Evolutionary conservation across 106 monocot species (phyloP).

Genomic region (Dioscorea dumetorum): DNA sequence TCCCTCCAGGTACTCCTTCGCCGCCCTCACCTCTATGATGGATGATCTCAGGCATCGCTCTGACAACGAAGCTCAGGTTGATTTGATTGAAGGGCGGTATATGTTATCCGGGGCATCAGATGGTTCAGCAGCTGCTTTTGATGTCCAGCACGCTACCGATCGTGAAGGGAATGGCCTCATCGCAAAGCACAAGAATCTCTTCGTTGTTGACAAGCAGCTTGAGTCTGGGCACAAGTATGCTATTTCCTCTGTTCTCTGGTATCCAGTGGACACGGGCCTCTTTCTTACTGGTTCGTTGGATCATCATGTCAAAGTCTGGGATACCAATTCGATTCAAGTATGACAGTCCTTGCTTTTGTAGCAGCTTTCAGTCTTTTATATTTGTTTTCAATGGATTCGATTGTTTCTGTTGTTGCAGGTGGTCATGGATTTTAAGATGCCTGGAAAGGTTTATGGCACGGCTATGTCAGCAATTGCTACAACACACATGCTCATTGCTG

Average conservation of each 20-base stretch:
- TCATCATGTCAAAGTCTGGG: slow-evolving; percentile 92
- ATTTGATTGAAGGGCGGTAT: slow-evolving; percentile 81
- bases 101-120: slow-evolving; percentile 87
- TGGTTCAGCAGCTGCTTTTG: slow-evolving; percentile 75
- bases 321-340: slow-evolving; percentile 85
- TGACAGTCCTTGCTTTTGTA: not conserved
- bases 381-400: not conserved
- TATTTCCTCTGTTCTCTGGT: slow-evolving; percentile 74
- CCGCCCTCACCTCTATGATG: not conserved
- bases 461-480: slow-evolving; percentile 83
- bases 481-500: slow-evolving; percentile 87
- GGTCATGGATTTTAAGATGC: slow-evolving; percentile 94
- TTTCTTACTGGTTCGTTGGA: slow-evolving; percentile 90
- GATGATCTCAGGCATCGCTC: not conserved
- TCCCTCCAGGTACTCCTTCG: slow-evolving; percentile 68
- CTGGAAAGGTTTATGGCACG: slow-evolving; percentile 78
- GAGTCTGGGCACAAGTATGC: slow-evolving; percentile 69
- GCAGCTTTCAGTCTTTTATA: not conserved
- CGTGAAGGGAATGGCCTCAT: slow-evolving; percentile 41
- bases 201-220: slow-evolving; percentile 74
- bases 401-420: slow-evolving; percentile 29
- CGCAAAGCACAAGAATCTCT: slow-evolving; percentile 56
- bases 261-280: slow-evolving; percentile 91
- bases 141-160: slow-evolving; percentile 53
- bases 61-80: slow-evolving; percentile 37